These are phyloP conservation scores for Cutaneotrichosporon sp. DNA, from an alignment of 1,284 basidiomycete species.

Conservation along the genomic window DNA sequence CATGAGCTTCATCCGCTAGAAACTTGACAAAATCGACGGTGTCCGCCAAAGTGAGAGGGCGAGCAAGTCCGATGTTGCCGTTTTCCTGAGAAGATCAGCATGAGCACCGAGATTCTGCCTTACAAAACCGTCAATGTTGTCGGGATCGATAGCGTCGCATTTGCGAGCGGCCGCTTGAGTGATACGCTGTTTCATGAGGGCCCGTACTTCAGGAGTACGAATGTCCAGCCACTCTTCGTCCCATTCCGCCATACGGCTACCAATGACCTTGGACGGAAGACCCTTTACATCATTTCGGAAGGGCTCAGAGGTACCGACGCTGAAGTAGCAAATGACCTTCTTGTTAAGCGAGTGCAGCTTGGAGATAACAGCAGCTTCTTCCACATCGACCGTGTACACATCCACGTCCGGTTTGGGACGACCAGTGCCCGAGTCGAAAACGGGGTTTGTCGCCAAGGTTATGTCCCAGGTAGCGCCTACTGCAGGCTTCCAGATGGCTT, in stretches of 20 bases:
- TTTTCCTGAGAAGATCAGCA: constrained; percentile 1
- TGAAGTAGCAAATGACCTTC: constrained; percentile 45
- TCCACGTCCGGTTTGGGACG: constrained; percentile 11
- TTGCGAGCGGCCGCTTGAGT: constrained; percentile 31
- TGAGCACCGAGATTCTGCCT: constrained; percentile 3
- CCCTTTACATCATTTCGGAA: constrained; percentile 7
- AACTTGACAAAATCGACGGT: constrained; percentile 35
- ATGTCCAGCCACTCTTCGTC: constrained; percentile 12
- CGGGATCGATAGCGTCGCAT: constrained; percentile 46
- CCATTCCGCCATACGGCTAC: constrained; percentile 5
- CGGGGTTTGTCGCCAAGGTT: neutral
- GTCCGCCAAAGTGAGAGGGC: constrained; percentile 25
- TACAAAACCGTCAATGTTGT: constrained; percentile 39
- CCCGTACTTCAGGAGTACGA: neutral
- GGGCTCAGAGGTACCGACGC: constrained; percentile 37
- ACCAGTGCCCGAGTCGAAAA: neutral
- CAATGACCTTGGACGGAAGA: constrained; percentile 2
- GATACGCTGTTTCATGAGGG: constrained; percentile 20
- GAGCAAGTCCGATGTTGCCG: constrained; percentile 1
- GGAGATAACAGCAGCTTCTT: neutral
- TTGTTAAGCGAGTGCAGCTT: constrained; percentile 27
- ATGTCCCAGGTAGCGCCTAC: constrained; percentile 8
- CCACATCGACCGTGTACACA: constrained; percentile 2
- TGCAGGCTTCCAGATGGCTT: neutral
- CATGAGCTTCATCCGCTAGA: constrained; percentile 24